Base-by-base conservation (phyloP, 176 grass and related monocot species). In the Carex myosuroides region DNA sequence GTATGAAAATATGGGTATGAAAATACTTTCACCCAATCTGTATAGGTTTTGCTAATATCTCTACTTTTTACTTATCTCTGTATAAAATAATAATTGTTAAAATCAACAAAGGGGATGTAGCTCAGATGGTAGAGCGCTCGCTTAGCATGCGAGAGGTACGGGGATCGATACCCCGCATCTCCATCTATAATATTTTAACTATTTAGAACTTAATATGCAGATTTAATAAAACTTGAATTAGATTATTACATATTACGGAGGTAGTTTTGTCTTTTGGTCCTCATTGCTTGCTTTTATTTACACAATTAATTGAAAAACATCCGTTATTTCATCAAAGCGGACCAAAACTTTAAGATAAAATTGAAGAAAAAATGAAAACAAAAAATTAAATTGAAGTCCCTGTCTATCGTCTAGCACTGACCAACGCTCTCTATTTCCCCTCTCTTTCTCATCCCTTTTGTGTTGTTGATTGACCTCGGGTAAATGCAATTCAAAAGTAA, bases 81-180 rank as follows among this genome's bases (percentile, higher is more conserved):
- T 29, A 37, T 37, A 37, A 4, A 37, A 37, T 37, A 35, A 35
- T 35, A 35, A 35, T 35, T 35, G 35, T 37, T 3, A 37, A 37
- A 3, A 37, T 0, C 8, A 9, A 44, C 7, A 50, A 50, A 69
- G 90, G 84, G 84, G 84, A 88, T 88, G 90, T 88, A 87, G 90
- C 87, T 88, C 87, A 91, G 73, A 91, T 91, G 87, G 87, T 88
- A 88, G 87, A 85, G 87, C 81, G 89, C 85, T 90, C 85, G 85
- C 89, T 90, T 90, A 78, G 84, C 80, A 91, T 92, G 90, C 77
- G 85, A 87, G 69, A 89, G 85, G 81, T 85, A 87, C 67, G 81
- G 81, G 85, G 79, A 86, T 92, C 83, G 84, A 88, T 89, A 90
- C 61, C 86, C 81, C 81, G 68, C 81, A 85, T 91, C 89, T 88